Evolutionary conservation across 75 land plant genomes (phyloP), one percentile per base, ranked within the genome.

Genomic region (Isoetes taiwanensis): DNA sequence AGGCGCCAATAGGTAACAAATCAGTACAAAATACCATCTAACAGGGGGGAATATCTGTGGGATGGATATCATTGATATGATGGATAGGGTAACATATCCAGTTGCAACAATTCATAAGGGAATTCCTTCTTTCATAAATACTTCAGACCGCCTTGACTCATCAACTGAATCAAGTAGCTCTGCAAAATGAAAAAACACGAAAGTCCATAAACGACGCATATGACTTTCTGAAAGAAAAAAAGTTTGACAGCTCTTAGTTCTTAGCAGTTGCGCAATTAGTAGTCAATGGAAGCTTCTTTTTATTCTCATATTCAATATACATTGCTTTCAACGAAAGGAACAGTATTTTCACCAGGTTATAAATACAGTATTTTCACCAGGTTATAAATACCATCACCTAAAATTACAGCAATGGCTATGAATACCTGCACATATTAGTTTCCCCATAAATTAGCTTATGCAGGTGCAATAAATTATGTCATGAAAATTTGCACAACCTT

Each of bases 331-430:
- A 0, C n/a, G 72, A 72, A 10, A 77, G 38, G 34, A 46, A 11
- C 2, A 73, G 23, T 17, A 77, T 77, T 52, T 77, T 64, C n/a
- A 68, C n/a, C 53, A 83, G 73, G 67, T 83, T 69, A n/a, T n/a
- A n/a, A n/a, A n/a, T n/a, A n/a, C n/a, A n/a, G n/a, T n/a, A n/a
- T 65, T 52, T 77, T 77, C 35, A 69, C 43, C 48, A 77, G 43
- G 40, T 77, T 77, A 64, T 77, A 77, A 28, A 77, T 29, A 39
- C 79, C 79, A 61, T 77, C 79, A 1, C 79, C 79, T 8, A 77
- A 68, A 26, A 77, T 77, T 27, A 77, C 64, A 52, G 77, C 34
- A 11, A 77, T 73, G 5, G 79, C 76, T 19, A 77, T 41, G 32
- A 77, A 77, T 2, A 77, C 79, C 75, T 75, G 54, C 4, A 4